A percentile compares a stretch with the other conserved stretches of the same genome.
Evolutionary conservation across 768 basidiomycete species (phyloP).

Genomic region (Lactarius evosmus): DNA sequence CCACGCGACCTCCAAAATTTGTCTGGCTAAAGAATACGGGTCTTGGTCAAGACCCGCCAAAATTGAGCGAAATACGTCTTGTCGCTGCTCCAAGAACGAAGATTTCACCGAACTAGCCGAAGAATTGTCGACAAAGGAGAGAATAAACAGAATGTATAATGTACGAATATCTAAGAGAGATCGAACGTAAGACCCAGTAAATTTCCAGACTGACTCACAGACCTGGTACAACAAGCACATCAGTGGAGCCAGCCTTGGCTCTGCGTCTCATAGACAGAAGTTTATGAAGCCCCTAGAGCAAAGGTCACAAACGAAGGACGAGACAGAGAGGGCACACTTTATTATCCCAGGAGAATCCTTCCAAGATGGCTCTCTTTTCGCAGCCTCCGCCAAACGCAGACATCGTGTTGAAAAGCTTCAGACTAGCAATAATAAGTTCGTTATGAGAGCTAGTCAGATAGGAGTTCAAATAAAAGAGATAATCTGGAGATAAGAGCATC

Average conservation of each 20-base stretch:
- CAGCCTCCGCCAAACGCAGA: conserved; percentile 62
- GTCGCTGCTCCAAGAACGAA: conserved; percentile 66
- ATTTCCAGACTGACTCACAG: conserved; percentile 21
- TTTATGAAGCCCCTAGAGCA: conserved; percentile 56
- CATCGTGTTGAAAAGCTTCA: conserved; percentile 62
- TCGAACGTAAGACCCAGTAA: conserved; percentile 1
- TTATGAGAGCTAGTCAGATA: conserved; percentile 61
- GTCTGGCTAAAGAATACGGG: conserved; percentile 55
- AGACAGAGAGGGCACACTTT: conserved; percentile 46
- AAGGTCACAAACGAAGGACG: conserved; percentile 3
- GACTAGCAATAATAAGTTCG: conserved; percentile 60
- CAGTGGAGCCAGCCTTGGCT: conserved; percentile 40
- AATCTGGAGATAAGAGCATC: conserved; percentile 52
- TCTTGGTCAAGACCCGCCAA: conserved; percentile 74
- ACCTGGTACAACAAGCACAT: conserved; percentile 59
- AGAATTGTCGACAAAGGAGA: conserved; percentile 62
- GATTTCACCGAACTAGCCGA: conserved; percentile 53
- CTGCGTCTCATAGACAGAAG: conserved; percentile 69
- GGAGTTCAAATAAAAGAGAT: conserved; percentile 54
- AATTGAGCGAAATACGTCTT: conserved; percentile 59
- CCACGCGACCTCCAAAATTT: conserved; percentile 73
- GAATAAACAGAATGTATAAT: conserved; percentile 64
- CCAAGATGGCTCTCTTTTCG: conserved; percentile 59
- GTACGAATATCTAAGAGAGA: conserved; percentile 68
- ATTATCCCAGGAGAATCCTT: conserved; percentile 74